Conservation (phyloP, 2,329 filamentous ascomycete genomes). For the Neofusicoccum parvum region DNA sequence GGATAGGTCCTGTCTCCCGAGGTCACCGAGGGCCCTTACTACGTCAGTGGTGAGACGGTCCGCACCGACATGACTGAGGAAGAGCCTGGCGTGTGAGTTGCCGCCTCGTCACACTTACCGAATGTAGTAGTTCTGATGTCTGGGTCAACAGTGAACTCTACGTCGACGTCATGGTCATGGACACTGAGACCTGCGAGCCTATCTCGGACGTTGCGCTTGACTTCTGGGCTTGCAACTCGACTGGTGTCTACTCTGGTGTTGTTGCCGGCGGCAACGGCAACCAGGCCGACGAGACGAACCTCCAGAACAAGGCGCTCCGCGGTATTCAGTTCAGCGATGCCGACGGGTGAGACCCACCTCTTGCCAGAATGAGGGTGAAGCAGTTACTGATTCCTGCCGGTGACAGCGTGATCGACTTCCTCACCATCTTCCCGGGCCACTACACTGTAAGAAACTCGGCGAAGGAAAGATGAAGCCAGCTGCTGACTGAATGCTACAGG, state of each 20-base stretch:
- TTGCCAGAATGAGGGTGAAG: no score
- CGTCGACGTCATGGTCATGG: slow-evolving; percentile 55
- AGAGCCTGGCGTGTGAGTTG: slow-evolving; percentile 41
- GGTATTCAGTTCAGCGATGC: slow-evolving; percentile 52
- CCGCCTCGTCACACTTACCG: neutral
- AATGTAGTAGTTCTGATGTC: neutral
- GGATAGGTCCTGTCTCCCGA: slow-evolving; percentile 31
- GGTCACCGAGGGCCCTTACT: slow-evolving; percentile 38
- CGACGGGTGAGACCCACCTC: slow-evolving; percentile 36
- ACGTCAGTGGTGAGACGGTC: slow-evolving; percentile 55
- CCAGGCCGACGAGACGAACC: slow-evolving; percentile 33
- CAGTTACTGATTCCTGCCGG: neutral
- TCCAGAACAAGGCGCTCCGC: slow-evolving; percentile 46
- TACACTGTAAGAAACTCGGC: neutral
- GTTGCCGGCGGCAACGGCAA: slow-evolving; percentile 47
- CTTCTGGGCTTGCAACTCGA: slow-evolving; percentile 51
- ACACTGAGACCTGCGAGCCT: slow-evolving; percentile 56
- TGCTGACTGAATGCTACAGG: neutral
- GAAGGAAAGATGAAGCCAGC: neutral
- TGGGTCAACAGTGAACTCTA: slow-evolving; percentile 28
- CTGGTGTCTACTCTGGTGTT: slow-evolving; percentile 48
- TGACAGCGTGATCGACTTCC: neutral
- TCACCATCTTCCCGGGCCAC: slow-evolving; percentile 47
- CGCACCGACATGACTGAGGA: slow-evolving; percentile 52
- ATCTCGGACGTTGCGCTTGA: slow-evolving; percentile 54